Percentiles rank a stretch among this genome's conserved stretches.
Evolutionary conservation across 1,284 basidiomycete species (phyloP).

Genomic region (Ceratobasidium theobromae): DNA sequence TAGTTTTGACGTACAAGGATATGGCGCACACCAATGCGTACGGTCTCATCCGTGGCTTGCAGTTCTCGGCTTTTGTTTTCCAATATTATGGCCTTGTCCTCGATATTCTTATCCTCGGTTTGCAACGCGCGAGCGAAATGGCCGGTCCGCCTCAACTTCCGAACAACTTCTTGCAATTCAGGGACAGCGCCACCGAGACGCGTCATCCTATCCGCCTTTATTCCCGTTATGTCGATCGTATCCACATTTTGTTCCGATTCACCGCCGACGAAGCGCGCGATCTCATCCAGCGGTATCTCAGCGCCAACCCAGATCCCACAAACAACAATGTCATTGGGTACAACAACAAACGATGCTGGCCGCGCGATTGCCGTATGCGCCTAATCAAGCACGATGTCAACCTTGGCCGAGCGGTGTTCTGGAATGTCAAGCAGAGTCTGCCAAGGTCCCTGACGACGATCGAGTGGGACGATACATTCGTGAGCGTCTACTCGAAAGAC

Average conservation of each 20-base stretch:
- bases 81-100: constrained; percentile 92
- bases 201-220: constrained; percentile 94
- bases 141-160: constrained; percentile 93
- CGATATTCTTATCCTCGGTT: constrained; percentile 89
- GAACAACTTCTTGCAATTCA: constrained; percentile 95
- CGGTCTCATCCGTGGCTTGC: constrained; percentile 90
- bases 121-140: constrained; percentile 95
- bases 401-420: constrained; percentile 95
- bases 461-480: constrained; percentile 98
- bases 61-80: constrained; percentile 97
- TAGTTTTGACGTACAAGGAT: constrained; percentile 52
- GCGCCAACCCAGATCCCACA: constrained; percentile 95
- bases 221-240: constrained; percentile 89
- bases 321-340: constrained; percentile 99
- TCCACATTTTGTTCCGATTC: constrained; percentile 97
- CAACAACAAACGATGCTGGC: constrained; percentile 99
- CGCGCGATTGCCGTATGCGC: constrained; percentile 97
- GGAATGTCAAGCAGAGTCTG: constrained; percentile 98
- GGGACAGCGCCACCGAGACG: constrained; percentile 89
- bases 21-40: constrained; percentile 93
- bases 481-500: constrained; percentile 95
- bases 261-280: constrained; percentile 97
- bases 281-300: constrained; percentile 95
- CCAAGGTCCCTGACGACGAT: constrained; percentile 97
- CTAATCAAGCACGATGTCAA: constrained; percentile 99